A percentile compares a stretch with the other conserved stretches of the same genome.
phyloP scores from a whole-genome alignment of 371 early-diverging fungal species.

The Coemansia sp. region DNA sequence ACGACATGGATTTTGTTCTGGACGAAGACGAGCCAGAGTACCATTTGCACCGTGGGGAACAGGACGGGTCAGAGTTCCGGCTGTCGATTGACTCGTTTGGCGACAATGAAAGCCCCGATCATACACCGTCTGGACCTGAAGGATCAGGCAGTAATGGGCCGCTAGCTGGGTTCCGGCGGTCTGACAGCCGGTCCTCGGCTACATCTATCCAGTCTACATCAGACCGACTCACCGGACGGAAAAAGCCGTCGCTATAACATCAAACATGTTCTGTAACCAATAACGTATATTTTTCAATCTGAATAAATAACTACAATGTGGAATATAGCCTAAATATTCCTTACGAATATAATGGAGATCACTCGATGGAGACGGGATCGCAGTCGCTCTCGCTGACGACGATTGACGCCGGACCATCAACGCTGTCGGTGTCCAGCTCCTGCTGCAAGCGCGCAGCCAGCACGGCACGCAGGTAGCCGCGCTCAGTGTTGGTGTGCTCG shows the following conservation, averaged over 20 bases:
- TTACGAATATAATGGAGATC: conserved; percentile 11
- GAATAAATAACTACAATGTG: conserved; percentile 1
- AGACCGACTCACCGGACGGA: conserved; percentile 34
- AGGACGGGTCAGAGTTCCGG: conserved; percentile 18
- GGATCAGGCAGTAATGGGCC: neutral
- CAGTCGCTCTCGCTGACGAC: conserved; percentile 68
- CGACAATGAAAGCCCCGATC: conserved; percentile 7
- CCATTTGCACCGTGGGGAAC: conserved; percentile 11
- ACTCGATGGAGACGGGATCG: conserved; percentile 72
- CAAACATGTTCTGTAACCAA: neutral
- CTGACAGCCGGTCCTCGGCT: conserved; percentile 33
- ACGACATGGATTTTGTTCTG: conserved; percentile 34
- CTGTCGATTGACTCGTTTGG: conserved; percentile 34
- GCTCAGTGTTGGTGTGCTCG: conserved; percentile 92
- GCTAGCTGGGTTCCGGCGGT: conserved; percentile 5
- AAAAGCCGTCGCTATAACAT: conserved; percentile 3
- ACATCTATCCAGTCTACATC: conserved; percentile 24
- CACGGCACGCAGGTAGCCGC: conserved; percentile 81
- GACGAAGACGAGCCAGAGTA: conserved; percentile 19
- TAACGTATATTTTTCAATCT: neutral
- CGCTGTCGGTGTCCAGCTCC: conserved; percentile 57
- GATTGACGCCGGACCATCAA: conserved; percentile 59
- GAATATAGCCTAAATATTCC: neutral
- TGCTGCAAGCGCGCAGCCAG: conserved; percentile 66
- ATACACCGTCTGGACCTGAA: neutral